Evolutionary conservation across 1,139 yeast genomes (phyloP), one percentile per base, ranked within the genome.

Genomic region (Pichia sp.): DNA sequence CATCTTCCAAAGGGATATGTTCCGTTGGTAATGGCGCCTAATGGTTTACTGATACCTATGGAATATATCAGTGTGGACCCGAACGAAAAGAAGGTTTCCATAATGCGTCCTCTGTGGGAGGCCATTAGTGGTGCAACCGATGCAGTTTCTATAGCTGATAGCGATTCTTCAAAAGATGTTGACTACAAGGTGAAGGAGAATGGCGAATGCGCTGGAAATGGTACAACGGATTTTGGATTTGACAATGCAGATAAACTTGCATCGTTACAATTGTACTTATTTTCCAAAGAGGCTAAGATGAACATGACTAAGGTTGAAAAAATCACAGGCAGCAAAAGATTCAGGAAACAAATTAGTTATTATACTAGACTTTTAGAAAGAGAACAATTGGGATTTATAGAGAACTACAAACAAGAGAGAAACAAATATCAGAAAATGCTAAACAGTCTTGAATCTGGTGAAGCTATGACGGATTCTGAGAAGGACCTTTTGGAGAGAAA

Each of bases 401-500:
- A 45, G 2, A 52, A 47, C 6, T 59, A 61, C 41, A 52, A 45
- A 27, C 14, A 24, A 4, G 46, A 59, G 12, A 55, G 59, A 12
- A 53, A 50, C 9, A 46, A 48, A 8, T 56, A 56, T 27, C 49
- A 55, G 27, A 30, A 36, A 7, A 4, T 55, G 20, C 20, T 55
- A 5, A 46, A 52, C 24, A 24, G 50, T 24, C 7, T 54, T 16
- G 50, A 55, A 16, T 44, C 52, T n/a, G 52, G 48, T n/a, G 50
- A 46, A 16, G 36, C 48, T 9, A 12, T 46, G 36, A 14, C 42
- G 1, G 63, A 62, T 8, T 48, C 61, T 12, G 67, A 65, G 45
- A 60, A 60, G 36, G 74, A 72, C 58, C 46, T 70, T 43, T 51
- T 57, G 4, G 75, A 72, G 52, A 53, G 52, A 34, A 59, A 71